phyloP scores from a whole-genome alignment of 192 early-diverging fungal genomes.

The Chytriomyces hyalinus region DNA sequence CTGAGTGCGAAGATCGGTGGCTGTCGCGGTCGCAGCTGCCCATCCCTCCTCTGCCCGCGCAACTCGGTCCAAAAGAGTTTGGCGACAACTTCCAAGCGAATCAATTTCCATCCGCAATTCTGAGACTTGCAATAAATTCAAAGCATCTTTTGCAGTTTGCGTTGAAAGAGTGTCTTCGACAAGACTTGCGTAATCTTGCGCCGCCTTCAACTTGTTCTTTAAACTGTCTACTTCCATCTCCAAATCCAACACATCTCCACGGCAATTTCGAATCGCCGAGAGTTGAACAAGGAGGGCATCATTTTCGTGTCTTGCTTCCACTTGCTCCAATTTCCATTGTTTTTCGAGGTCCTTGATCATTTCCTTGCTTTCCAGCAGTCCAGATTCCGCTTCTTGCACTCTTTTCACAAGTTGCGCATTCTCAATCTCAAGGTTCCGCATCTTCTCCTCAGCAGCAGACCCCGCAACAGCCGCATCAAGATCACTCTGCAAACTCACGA shows the following conservation, averaged over 20 bases:
- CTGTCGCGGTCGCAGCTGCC: not conserved
- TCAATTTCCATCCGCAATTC: not conserved
- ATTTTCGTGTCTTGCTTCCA: not conserved
- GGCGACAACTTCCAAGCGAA: not conserved
- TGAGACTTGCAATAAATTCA: not conserved
- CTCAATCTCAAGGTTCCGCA: not conserved
- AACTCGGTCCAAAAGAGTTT: not conserved
- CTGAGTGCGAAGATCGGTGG: not conserved
- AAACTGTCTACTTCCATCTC: not conserved
- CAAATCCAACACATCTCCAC: not conserved
- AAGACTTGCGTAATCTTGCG: not conserved
- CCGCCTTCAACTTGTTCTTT: not conserved
- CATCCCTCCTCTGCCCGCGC: not conserved
- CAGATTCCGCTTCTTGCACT: not conserved
- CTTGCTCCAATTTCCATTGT: not conserved
- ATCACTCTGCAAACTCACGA: not conserved
- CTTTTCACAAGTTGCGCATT: not conserved
- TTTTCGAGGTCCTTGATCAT: not conserved
- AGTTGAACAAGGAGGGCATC: not conserved
- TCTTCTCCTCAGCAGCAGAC: conserved; percentile 1
- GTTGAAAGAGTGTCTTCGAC: not conserved
- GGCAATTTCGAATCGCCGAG: not conserved
- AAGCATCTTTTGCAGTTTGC: not conserved
- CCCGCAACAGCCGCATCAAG: not conserved
- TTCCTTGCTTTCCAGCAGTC: not conserved